phyloP scores from a whole-genome alignment of 2,329 filamentous ascomycete species.

The Dothistroma pini region DNA sequence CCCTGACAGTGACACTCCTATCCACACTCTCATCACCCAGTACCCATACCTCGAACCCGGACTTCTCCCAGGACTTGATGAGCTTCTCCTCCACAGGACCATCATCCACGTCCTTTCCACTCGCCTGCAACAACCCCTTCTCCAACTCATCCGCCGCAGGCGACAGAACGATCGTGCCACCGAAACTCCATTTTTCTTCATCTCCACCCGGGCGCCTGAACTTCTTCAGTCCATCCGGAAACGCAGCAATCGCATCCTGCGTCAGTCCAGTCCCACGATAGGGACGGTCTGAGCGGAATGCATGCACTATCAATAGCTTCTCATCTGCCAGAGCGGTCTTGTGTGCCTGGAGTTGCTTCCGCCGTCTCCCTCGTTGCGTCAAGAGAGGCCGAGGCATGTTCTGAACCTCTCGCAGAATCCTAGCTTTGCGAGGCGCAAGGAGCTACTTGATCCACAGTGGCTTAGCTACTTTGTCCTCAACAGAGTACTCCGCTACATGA shows the following conservation, averaged over 20 bases:
- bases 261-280: neutral
- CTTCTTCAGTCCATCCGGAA: neutral
- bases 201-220: neutral
- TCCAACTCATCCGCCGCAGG: neutral
- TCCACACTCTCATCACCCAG: neutral
- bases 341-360: neutral
- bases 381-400: neutral
- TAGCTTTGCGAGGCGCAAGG: neutral
- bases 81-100: neutral
- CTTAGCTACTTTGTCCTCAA: neutral
- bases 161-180: neutral
- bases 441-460: neutral
- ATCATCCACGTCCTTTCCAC: neutral
- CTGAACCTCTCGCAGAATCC: neutral
- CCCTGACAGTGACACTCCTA: neutral
- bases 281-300: neutral
- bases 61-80: neutral
- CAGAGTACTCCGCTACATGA: neutral
- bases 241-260: conserved; percentile 2
- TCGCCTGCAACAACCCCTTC: neutral
- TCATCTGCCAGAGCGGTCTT: neutral
- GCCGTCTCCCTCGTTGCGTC: neutral
- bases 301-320: neutral
- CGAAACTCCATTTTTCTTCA: neutral
- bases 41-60: neutral